These are phyloP conservation scores for Protomyces lactucae-debilis DNA, from an alignment of 1,139 yeast species.

Conservation along the genomic window DNA sequence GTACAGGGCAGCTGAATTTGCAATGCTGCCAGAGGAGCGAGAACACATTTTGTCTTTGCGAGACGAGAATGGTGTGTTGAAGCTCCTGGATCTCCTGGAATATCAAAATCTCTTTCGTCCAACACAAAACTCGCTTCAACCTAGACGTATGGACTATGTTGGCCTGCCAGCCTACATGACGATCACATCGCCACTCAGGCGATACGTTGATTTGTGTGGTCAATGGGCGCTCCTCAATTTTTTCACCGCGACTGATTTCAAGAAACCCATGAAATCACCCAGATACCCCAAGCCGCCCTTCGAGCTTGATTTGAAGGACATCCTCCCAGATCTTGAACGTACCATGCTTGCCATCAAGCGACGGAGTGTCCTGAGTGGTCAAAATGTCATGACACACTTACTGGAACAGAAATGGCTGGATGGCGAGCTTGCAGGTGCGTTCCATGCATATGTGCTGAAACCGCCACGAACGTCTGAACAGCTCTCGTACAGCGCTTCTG, in stretches of 20 bases:
- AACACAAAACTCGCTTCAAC: neutral
- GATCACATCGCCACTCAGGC: conserved; percentile 82
- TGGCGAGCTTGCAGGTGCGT: neutral
- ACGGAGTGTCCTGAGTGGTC: neutral
- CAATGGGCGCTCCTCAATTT: conserved; percentile 49
- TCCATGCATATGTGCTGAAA: neutral
- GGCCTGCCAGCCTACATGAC: conserved; percentile 52
- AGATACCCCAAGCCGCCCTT: neutral
- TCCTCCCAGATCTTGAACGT: neutral
- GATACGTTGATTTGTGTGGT: conserved; percentile 75
- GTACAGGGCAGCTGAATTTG: conserved; percentile 48
- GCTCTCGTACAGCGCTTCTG: neutral
- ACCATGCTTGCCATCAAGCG: neutral
- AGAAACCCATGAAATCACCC: neutral
- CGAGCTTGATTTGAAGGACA: neutral
- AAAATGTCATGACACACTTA: neutral
- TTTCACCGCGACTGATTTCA: neutral
- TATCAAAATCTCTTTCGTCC: neutral
- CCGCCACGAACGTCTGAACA: neutral
- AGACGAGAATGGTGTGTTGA: conserved; percentile 1
- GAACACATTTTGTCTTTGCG: neutral
- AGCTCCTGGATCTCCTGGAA: neutral
- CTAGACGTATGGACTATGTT: conserved; percentile 30
- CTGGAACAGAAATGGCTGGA: neutral
- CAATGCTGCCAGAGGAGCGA: neutral